These are phyloP conservation scores for Ogataea methanolica DNA, from an alignment of 805 yeast species.

Conservation along the genomic window DNA sequence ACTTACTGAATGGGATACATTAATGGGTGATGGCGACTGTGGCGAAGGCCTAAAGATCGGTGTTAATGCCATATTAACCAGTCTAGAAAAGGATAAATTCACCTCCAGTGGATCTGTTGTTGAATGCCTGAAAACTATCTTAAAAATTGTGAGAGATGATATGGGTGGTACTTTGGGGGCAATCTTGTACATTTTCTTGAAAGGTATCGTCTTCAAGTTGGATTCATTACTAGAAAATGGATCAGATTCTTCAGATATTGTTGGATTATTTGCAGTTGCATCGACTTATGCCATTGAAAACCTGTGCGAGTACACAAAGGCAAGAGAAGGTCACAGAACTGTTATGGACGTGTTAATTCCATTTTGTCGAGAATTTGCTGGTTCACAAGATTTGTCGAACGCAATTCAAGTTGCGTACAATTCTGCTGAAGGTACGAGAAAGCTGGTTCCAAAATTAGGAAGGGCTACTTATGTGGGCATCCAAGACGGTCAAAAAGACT, in stretches of 20 bases:
- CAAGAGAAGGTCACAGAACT: constrained; percentile 35
- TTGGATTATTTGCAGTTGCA: constrained; percentile 21
- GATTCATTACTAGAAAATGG: constrained; percentile 22
- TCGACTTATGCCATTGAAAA: constrained; percentile 25
- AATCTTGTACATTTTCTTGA: constrained; percentile 30
- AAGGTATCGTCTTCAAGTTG: constrained; percentile 18
- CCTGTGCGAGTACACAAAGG: constrained; percentile 31
- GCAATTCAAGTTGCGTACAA: constrained; percentile 27
- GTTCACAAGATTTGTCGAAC: constrained; percentile 17
- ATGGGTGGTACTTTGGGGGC: constrained; percentile 40
- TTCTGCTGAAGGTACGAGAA: constrained; percentile 34
- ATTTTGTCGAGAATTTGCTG: constrained; percentile 23
- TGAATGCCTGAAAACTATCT: constrained; percentile 21
- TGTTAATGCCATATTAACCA: constrained; percentile 26
- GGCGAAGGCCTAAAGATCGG: constrained; percentile 35
- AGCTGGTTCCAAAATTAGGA: constrained; percentile 32
- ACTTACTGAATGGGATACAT: constrained; percentile 37
- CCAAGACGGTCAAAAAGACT: constrained; percentile 21
- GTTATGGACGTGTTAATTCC: constrained; percentile 38
- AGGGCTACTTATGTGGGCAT: constrained; percentile 36
- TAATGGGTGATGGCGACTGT: constrained; percentile 42
- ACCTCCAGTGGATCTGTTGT: constrained; percentile 25
- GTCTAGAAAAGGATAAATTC: constrained; percentile 19
- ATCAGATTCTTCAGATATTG: not conserved
- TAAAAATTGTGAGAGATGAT: constrained; percentile 29